Conservation (phyloP, 2,329 filamentous ascomycete species). For the Plectosphaerella sp. region DNA sequence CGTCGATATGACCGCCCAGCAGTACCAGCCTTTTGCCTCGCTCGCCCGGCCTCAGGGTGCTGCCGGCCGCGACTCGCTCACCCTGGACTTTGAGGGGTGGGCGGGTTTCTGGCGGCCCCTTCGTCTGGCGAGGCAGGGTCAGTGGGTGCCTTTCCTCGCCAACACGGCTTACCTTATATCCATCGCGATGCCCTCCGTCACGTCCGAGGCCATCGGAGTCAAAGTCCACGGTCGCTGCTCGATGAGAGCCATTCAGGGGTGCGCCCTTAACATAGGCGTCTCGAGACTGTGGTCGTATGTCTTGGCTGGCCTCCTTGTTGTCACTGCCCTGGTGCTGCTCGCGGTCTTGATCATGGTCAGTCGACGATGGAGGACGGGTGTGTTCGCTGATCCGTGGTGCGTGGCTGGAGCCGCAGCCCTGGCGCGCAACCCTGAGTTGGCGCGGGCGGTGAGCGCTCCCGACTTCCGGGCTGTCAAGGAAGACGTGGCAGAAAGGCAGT, state of each 20-base stretch:
- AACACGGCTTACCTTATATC: constrained; percentile 28
- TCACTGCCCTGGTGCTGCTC: constrained; percentile 23
- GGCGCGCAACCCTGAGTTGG: constrained; percentile 18
- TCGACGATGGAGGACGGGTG: constrained; percentile 29
- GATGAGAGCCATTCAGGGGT: constrained; percentile 20
- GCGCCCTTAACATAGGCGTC: constrained; percentile 29
- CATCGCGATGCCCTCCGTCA: constrained; percentile 30
- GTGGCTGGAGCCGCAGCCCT: constrained; percentile 30
- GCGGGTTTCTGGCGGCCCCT: constrained; percentile 28
- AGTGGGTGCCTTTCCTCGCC: constrained; percentile 31
- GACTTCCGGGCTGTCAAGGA: constrained; percentile 3
- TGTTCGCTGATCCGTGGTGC: constrained; percentile 35
- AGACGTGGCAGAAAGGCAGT: constrained; percentile 17
- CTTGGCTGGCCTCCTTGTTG: constrained; percentile 24
- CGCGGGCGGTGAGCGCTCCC: constrained; percentile 13
- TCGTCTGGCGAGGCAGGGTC: constrained; percentile 24
- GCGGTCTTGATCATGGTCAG: constrained; percentile 20
- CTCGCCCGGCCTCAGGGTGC: constrained; percentile 31
- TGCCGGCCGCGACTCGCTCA: constrained; percentile 33
- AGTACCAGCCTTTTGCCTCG: constrained; percentile 39
- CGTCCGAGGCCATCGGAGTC: constrained; percentile 33
- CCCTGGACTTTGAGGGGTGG: constrained; percentile 33
- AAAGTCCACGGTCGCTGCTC: constrained; percentile 30
- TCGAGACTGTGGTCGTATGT: constrained; percentile 22
- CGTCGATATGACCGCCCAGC: constrained; percentile 32